A percentile compares a stretch with the other conserved stretches of the same genome.
Conservation (phyloP, 1,284 basidiomycete genomes). For the Cryptococcus hybrid region DNA sequence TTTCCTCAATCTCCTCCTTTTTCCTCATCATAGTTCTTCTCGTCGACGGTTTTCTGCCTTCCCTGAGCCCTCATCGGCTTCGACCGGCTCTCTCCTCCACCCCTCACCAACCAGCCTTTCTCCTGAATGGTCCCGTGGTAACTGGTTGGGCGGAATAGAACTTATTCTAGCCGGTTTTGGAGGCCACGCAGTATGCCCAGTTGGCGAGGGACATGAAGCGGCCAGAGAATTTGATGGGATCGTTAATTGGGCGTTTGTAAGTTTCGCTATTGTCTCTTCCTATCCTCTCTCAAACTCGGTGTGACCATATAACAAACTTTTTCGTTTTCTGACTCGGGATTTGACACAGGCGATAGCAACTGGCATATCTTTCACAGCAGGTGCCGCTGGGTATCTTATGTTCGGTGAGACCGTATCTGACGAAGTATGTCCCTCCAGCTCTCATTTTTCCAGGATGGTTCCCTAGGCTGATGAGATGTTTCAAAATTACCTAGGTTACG, state of each 20-base stretch:
- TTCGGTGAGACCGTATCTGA: conserved; percentile 80
- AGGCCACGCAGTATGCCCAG: conserved; percentile 93
- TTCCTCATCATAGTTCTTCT: conserved; percentile 76
- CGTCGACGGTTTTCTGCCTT: conserved; percentile 68
- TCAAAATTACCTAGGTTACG: conserved; percentile 62
- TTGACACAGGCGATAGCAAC: conserved; percentile 63
- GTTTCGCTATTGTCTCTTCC: conserved; percentile 6
- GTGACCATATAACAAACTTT: neutral
- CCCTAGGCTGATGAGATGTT: neutral
- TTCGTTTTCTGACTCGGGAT: no score
- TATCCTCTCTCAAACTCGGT: neutral
- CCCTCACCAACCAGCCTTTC: conserved; percentile 69
- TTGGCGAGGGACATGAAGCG: conserved; percentile 86
- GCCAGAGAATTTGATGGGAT: conserved; percentile 66
- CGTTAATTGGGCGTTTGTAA: conserved; percentile 44
- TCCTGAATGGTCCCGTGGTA: conserved; percentile 56
- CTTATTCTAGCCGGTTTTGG: conserved; percentile 97
- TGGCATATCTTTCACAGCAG: conserved; percentile 73
- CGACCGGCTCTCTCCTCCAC: conserved; percentile 73
- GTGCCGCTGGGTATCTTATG: conserved; percentile 87
- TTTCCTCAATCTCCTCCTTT: conserved; percentile 77
- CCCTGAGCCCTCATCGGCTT: conserved; percentile 54
- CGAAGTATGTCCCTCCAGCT: conserved; percentile 72
- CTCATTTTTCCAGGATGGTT: conserved; percentile 57
- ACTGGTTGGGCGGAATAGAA: conserved; percentile 61